Percentiles rank a stretch among this genome's conserved stretches.
Evolutionary conservation across 805 yeast species (phyloP).

Genomic region (Zygoascus biomembranicola): DNA sequence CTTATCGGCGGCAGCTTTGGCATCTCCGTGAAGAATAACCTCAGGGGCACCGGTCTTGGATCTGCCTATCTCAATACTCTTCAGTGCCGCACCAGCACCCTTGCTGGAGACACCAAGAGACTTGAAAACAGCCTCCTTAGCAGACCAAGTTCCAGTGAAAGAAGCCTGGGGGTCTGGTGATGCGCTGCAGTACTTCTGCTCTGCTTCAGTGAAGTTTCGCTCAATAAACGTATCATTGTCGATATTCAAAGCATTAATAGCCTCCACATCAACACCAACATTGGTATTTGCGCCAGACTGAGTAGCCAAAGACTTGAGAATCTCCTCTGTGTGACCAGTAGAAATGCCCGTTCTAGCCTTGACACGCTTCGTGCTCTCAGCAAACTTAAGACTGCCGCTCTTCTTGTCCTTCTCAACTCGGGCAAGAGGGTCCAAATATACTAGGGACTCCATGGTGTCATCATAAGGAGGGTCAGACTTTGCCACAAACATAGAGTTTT

Average conservation of each 20-base stretch:
- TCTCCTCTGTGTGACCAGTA: slow-evolving; percentile 53
- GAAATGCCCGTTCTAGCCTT: slow-evolving; percentile 33
- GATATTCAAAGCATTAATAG: slow-evolving; percentile 69
- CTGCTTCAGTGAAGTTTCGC: slow-evolving; percentile 81
- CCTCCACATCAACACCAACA: slow-evolving; percentile 97
- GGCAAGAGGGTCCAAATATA: slow-evolving; percentile 93
- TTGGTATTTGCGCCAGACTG: slow-evolving; percentile 38
- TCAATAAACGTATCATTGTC: slow-evolving; percentile 87
- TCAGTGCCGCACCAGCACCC: slow-evolving; percentile 93
- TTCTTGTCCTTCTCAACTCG: slow-evolving; percentile 46
- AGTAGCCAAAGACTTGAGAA: slow-evolving; percentile 49
- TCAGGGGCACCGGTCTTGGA: slow-evolving; percentile 67
- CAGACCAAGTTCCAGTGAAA: slow-evolving; percentile 97
- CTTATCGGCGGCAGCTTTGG: slow-evolving; percentile 60
- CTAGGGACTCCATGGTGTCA: slow-evolving; percentile 79
- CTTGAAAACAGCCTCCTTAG: slow-evolving; percentile 98
- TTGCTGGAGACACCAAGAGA: slow-evolving; percentile 79
- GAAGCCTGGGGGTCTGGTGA: slow-evolving; percentile 82
- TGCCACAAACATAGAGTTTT: slow-evolving; percentile 84
- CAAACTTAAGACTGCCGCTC: slow-evolving; percentile 27
- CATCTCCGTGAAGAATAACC: slow-evolving; percentile 70
- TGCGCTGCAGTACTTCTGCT: slow-evolving; percentile 65
- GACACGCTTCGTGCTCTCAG: slow-evolving; percentile 21
- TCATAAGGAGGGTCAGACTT: slow-evolving; percentile 91
- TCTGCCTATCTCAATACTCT: slow-evolving; percentile 80